A percentile compares a stretch with the other conserved stretches of the same genome.
Evolutionary conservation across 2,329 filamentous ascomycete genomes (phyloP).

Genomic region (Tolypocladium tundrense): DNA sequence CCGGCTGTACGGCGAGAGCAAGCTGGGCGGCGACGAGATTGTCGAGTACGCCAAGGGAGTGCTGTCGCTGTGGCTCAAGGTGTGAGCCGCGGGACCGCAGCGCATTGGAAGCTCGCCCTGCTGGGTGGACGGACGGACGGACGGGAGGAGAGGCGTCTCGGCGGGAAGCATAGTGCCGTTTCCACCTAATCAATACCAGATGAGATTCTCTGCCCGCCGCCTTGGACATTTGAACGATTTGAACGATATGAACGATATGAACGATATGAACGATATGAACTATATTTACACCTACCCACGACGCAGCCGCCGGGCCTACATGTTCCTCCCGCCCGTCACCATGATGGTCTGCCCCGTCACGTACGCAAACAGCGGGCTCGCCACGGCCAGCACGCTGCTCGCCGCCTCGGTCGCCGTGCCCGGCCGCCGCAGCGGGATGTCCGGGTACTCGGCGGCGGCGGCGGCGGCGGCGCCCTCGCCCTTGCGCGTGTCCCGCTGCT

Average conservation of each 20-base stretch:
- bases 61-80: slow-evolving; percentile 66
- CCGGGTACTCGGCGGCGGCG: slow-evolving; percentile 38
- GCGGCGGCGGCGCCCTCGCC: slow-evolving; percentile 20
- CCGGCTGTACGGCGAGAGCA: slow-evolving; percentile 87
- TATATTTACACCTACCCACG: not conserved
- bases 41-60: slow-evolving; percentile 91
- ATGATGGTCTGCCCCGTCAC: slow-evolving; percentile 80
- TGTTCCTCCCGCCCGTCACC: slow-evolving; percentile 67
- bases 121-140: not conserved
- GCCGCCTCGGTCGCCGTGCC: slow-evolving; percentile 76
- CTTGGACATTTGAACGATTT: not conserved
- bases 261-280: not conserved
- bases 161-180: not conserved
- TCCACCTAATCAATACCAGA: not conserved
- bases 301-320: slow-evolving; percentile 23
- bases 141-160: not conserved
- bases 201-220: not conserved
- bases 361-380: slow-evolving; percentile 74
- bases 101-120: not conserved
- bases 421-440: slow-evolving; percentile 70
- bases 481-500: slow-evolving; percentile 32
- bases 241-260: too few relatives aligned
- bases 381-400: slow-evolving; percentile 64
- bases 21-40: slow-evolving; percentile 91
- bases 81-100: slow-evolving; percentile 29